Base-by-base conservation (phyloP, 2,329 filamentous ascomycete species). In the Dactylellina parvicollis region DNA sequence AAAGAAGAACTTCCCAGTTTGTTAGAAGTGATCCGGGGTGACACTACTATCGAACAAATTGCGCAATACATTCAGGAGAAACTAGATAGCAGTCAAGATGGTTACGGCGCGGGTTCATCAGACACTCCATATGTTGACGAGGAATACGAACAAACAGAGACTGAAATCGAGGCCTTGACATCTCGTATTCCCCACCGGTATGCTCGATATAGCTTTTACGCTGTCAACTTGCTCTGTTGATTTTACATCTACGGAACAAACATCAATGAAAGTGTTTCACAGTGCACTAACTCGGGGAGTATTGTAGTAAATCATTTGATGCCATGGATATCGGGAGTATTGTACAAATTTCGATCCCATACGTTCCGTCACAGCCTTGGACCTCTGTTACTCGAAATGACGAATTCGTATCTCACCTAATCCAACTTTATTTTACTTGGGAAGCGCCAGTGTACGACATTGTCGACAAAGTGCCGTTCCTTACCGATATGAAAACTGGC, bases 391-490 rank as follows among this genome's bases (percentile, higher is more conserved):
- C 67, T 12, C 30, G 20, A 22, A 60, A 42, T 28, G 59, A 72
- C 30, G 67, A 72, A 54, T 60, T 72, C n/a, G 67, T 72, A 47
- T 72, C 67, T 12, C 67, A 72, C 16, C 36, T 72, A 16, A 59
- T 72, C 9, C 67, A 72, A 40, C 52, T 72, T 9, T 72, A 59
- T 18, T 72, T 72, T 28, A 72, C 67, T 18, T 72, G 67, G 67
- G 67, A 72, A 26, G 59, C 50, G 1, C 67, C 67, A 10, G 26
- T 72, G 10, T 72, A 72, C 32, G 67, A 72, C 18, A 30, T 72
- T 14, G 59, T 72, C 3, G 59, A 72, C 40, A 72, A 65, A 14
- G 18, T 49, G 8, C 14, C 40, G 14, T 72, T 72, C 36, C 54
- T 72, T 16, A 20, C 67, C n/a, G 54, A 65, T 7, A 72, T 72